These are phyloP conservation scores for Daucus carota DNA, from an alignment of 129 eudicot genomes.

Conservation along the genomic window DNA sequence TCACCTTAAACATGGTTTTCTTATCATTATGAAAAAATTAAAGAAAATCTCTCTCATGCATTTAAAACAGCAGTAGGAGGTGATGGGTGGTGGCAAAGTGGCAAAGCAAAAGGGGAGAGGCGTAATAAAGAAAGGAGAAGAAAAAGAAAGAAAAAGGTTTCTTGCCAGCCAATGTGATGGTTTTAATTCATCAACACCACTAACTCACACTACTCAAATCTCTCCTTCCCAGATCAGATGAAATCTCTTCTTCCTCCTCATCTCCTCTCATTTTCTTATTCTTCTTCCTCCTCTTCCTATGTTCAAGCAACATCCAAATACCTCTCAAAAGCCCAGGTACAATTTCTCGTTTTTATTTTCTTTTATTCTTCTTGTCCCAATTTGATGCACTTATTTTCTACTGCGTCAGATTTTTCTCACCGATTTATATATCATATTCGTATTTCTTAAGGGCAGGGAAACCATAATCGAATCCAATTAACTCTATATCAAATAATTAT, in stretches of 20 bases:
- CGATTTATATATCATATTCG: too few species aligned
- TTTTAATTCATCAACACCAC: slow-evolving; percentile 22
- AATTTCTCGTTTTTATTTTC: neutral
- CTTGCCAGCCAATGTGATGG: slow-evolving; percentile 39
- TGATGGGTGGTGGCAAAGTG: too few species aligned
- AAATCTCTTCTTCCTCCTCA: slow-evolving; percentile 21
- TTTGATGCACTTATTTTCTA: too few species aligned
- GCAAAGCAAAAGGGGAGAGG: slow-evolving; percentile 47
- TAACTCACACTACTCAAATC: neutral
- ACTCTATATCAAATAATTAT: too few species aligned
- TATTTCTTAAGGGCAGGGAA: too few species aligned
- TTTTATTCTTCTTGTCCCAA: too few species aligned
- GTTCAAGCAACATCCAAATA: slow-evolving; percentile 87
- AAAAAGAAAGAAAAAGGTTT: slow-evolving; percentile 20
- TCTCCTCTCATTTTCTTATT: slow-evolving; percentile 17
- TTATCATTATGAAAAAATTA: too few species aligned
- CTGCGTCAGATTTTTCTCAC: too few species aligned
- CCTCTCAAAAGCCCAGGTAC: slow-evolving; percentile 40
- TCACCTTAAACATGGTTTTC: neutral
- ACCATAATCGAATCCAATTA: too few species aligned
- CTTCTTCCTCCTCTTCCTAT: slow-evolving; percentile 11
- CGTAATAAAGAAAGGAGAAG: slow-evolving; percentile 27
- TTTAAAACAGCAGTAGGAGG: slow-evolving; percentile 18
- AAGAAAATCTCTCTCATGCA: too few species aligned
- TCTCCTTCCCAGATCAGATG: slow-evolving; percentile 39